phyloP scores from a whole-genome alignment of 257 asterid genomes.

The Rauvolfia tetraphylla region DNA sequence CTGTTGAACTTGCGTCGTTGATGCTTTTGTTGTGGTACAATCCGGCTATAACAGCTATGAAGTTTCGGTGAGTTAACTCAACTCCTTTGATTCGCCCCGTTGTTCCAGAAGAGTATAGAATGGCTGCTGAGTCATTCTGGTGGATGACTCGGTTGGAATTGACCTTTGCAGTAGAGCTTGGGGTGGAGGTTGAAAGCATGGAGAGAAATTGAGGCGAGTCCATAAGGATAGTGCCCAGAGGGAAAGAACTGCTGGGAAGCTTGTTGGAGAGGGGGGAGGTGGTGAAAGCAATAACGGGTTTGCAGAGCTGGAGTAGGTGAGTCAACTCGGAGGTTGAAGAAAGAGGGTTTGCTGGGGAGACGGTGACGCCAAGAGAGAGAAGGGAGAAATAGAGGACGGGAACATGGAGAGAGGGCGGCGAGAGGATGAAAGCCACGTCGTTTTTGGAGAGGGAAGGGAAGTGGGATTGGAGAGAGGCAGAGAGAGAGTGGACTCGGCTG shows the following conservation, averaged over 20 bases:
- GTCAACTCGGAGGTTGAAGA: constrained; percentile 57
- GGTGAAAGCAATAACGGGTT: constrained; percentile 59
- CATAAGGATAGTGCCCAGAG: constrained; percentile 31
- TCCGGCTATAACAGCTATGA: constrained; percentile 46
- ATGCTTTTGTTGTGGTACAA: constrained; percentile 27
- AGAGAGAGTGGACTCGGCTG: constrained; percentile 46
- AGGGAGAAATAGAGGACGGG: constrained; percentile 77
- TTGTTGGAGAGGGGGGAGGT: constrained; percentile 34
- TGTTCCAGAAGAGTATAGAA: constrained; percentile 90
- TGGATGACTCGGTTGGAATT: constrained; percentile 21
- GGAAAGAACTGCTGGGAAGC: constrained; percentile 28
- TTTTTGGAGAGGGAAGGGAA: constrained; percentile 46
- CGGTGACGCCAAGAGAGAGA: constrained; percentile 57
- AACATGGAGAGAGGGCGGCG: constrained; percentile 64
- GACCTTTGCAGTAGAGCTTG: neutral
- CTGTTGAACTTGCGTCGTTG: neutral
- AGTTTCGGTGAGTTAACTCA: constrained; percentile 64
- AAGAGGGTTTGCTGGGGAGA: constrained; percentile 73
- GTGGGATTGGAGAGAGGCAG: constrained; percentile 38
- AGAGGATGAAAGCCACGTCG: constrained; percentile 68
- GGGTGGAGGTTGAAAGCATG: constrained; percentile 32
- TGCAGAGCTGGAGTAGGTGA: constrained; percentile 50
- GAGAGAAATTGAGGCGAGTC: constrained; percentile 51
- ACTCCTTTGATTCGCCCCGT: constrained; percentile 83
- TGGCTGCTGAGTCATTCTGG: constrained; percentile 63